A percentile compares a stretch with the other conserved stretches of the same genome.
Evolutionary conservation across 345 rosid species (phyloP).

Genomic region (Sapria himalayana): DNA sequence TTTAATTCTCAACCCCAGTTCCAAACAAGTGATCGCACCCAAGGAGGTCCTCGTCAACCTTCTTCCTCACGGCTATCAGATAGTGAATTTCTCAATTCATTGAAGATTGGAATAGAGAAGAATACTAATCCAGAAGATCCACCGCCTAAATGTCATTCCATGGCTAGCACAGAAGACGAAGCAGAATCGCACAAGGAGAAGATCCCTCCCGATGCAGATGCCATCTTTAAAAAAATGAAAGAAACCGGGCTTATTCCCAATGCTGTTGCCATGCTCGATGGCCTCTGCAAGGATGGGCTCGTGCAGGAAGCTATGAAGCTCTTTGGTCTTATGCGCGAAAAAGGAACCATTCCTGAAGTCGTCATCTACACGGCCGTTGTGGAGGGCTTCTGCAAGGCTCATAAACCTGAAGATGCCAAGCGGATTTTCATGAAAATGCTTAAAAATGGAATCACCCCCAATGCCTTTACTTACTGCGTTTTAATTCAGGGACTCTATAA

Average conservation of each 20-base stretch:
- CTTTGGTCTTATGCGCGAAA: conserved; percentile 60
- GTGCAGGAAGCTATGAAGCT: conserved; percentile 83
- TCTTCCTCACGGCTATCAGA: too few relatives aligned
- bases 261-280: conserved; percentile 92
- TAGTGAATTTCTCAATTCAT: too few relatives aligned
- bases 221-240: conserved; percentile 69
- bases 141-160: too few relatives aligned
- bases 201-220: conserved; percentile 28
- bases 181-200: too few relatives aligned
- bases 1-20: too few relatives aligned
- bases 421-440: conserved; percentile 78
- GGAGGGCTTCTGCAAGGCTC: conserved; percentile 75
- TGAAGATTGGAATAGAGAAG: too few relatives aligned
- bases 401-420: conserved; percentile 54
- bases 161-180: too few relatives aligned
- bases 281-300: conserved; percentile 86
- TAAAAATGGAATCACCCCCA: conserved; percentile 37
- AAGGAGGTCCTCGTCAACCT: too few relatives aligned
- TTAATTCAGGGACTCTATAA: conserved; percentile 49
- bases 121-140: too few relatives aligned
- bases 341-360: conserved; percentile 74
- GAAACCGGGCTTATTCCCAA: conserved; percentile 78
- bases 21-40: too few relatives aligned
- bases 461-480: conserved; percentile 44
- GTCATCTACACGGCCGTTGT: conserved; percentile 86